These are phyloP conservation scores for Rhodotorula sp. DNA, from an alignment of 1,284 basidiomycete genomes.

Conservation along the genomic window DNA sequence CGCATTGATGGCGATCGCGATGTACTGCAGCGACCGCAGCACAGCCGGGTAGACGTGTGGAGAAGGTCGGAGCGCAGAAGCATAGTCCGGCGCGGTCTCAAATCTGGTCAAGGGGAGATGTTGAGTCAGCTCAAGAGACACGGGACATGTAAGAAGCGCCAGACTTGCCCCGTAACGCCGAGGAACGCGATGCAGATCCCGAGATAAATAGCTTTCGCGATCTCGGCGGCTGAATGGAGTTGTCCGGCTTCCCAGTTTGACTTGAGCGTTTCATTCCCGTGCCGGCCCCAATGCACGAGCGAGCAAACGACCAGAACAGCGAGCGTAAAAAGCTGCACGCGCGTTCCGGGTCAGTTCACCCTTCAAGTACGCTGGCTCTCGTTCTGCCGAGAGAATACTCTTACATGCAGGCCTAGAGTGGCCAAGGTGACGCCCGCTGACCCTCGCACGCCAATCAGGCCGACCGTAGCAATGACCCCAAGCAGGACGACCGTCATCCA, in stretches of 20 bases:
- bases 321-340: conserved; percentile 55
- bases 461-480: conserved; percentile 57
- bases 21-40: conserved; percentile 63
- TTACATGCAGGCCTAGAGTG: conserved; percentile 61
- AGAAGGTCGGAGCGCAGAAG: conserved; percentile 56
- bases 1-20: conserved; percentile 59
- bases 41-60: conserved; percentile 59
- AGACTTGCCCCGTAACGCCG: conserved; percentile 61
- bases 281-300: conserved; percentile 56
- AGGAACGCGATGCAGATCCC: conserved; percentile 67
- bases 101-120: conserved; percentile 50
- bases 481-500: conserved; percentile 58
- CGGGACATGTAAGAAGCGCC: not conserved
- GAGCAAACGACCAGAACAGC: conserved; percentile 58
- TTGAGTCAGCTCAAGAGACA: not conserved
- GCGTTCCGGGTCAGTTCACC: not conserved
- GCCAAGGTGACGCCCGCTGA: conserved; percentile 54
- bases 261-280: conserved; percentile 56
- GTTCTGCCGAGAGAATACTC: conserved; percentile 35
- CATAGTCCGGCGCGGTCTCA: conserved; percentile 59
- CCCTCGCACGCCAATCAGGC: conserved; percentile 60
- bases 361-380: not conserved
- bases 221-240: conserved; percentile 44
- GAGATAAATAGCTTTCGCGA: conserved; percentile 58
- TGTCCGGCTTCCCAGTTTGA: conserved; percentile 58